Evolutionary conservation across 164 flowering plant genomes (phyloP).

Genomic region (Litsea cubeba): DNA sequence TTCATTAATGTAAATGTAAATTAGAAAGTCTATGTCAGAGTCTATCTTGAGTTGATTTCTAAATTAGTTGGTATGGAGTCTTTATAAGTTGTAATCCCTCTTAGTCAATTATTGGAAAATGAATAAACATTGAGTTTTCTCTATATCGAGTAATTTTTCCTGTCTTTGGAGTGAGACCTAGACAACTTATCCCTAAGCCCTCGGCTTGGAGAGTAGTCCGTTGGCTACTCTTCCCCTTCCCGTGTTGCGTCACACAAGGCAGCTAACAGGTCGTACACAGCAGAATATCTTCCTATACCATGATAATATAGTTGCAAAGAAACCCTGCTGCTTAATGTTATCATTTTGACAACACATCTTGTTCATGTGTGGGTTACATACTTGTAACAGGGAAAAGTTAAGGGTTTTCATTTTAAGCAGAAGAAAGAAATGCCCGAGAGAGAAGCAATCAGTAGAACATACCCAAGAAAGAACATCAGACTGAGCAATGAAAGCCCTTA

Average conservation of each 20-base stretch:
- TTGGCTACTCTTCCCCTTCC: too few species aligned
- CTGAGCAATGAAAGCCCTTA: constrained; percentile 42
- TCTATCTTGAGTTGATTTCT: too few species aligned
- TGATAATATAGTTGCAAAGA: not conserved
- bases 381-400: not conserved
- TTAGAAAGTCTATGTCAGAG: too few species aligned
- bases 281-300: not conserved
- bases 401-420: not conserved
- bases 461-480: constrained; percentile 39
- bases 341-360: not conserved
- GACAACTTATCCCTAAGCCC: too few species aligned
- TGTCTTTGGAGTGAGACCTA: too few species aligned
- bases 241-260: not conserved
- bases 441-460: constrained; percentile 4
- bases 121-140: too few species aligned
- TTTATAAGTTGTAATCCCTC: too few species aligned
- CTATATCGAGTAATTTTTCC: too few species aligned
- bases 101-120: too few species aligned
- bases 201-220: too few species aligned
- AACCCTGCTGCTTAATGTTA: not conserved
- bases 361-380: not conserved
- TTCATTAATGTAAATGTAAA: too few species aligned
- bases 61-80: too few species aligned
- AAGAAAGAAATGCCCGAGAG: not conserved
- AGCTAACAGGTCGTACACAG: not conserved